phyloP scores from a whole-genome alignment of 345 rosid genomes.

The Eucalyptus sp. region DNA sequence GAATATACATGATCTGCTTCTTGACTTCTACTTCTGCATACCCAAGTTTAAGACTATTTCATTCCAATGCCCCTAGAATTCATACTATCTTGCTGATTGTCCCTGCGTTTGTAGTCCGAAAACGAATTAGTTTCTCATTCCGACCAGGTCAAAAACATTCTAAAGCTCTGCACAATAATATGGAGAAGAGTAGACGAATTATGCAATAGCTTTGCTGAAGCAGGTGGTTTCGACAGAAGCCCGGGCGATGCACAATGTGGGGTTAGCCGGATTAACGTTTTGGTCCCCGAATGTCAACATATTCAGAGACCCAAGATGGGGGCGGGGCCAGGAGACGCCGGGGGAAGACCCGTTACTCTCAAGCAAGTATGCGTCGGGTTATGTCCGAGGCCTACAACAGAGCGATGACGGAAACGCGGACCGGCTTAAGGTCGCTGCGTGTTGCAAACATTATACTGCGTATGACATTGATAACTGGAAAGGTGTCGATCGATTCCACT shows the following conservation, averaged over 20 bases:
- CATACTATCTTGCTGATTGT: neutral
- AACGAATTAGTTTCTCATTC: neutral
- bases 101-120: accelerated
- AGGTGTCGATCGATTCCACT: conserved; percentile 57
- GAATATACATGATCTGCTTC: neutral
- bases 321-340: conserved; percentile 90
- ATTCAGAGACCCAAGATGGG: conserved; percentile 96
- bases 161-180: neutral
- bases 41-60: neutral
- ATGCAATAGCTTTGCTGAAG: neutral
- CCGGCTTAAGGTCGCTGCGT: conserved; percentile 86
- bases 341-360: conserved; percentile 88
- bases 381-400: conserved; percentile 70
- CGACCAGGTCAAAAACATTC: neutral
- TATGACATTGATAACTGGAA: conserved; percentile 90
- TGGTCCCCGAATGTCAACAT: conserved; percentile 96
- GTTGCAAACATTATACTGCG: conserved; percentile 95
- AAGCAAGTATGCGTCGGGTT: conserved; percentile 53
- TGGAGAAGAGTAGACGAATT: neutral
- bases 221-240: conserved; percentile 94
- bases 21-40: neutral
- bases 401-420: conserved; percentile 32
- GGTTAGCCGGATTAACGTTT: conserved; percentile 74
- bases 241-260: conserved; percentile 94
- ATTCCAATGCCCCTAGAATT: neutral